These are phyloP conservation scores for Asparagopsis taxiformis DNA, from an alignment of 31 red algal genomes.

Conservation along the genomic window DNA sequence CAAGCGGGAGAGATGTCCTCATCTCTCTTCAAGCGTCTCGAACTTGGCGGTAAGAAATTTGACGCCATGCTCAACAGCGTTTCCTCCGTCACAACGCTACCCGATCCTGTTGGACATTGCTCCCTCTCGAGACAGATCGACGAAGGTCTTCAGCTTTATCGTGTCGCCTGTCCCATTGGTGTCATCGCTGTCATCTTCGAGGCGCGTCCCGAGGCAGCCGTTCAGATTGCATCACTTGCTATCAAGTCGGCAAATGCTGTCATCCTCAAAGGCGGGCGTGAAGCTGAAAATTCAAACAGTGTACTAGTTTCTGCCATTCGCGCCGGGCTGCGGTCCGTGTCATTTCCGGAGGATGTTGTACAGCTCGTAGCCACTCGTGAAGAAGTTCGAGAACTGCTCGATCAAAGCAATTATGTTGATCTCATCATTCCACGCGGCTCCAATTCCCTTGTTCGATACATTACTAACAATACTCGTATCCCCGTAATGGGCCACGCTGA, in stretches of 20 bases:
- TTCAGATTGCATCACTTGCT: slow-evolving; percentile 83
- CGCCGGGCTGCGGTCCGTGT: slow-evolving; percentile 22
- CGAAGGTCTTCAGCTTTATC: slow-evolving; percentile 84
- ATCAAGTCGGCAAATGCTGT: slow-evolving; percentile 95
- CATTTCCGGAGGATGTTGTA: slow-evolving; percentile 80
- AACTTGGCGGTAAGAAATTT: slow-evolving; percentile 83
- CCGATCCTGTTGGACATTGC: slow-evolving; percentile 85
- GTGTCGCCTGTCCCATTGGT: slow-evolving; percentile 93
- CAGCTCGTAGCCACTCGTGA: slow-evolving; percentile 87
- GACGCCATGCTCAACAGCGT: slow-evolving; percentile 73
- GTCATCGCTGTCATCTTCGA: slow-evolving; percentile 98
- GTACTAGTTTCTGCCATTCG: slow-evolving; percentile 68
- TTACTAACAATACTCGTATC: slow-evolving; percentile 86
- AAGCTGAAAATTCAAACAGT: slow-evolving; percentile 83
- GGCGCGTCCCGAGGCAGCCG: slow-evolving; percentile 88
- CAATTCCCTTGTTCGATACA: slow-evolving; percentile 83
- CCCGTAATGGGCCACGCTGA: slow-evolving; percentile 97
- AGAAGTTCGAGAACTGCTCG: slow-evolving; percentile 74
- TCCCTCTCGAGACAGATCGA: slow-evolving; percentile 72
- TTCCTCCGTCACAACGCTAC: slow-evolving; percentile 38
- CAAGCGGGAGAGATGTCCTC: slow-evolving; percentile 43
- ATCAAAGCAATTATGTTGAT: slow-evolving; percentile 82
- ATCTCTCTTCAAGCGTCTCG: slow-evolving; percentile 71
- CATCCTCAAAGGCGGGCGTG: slow-evolving; percentile 92
- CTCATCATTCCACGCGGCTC: slow-evolving; percentile 94